Percentiles rank a stretch among this genome's conserved stretches.
Conservation (phyloP, 306 rosid genomes). For the Spatholobus suberectus region DNA sequence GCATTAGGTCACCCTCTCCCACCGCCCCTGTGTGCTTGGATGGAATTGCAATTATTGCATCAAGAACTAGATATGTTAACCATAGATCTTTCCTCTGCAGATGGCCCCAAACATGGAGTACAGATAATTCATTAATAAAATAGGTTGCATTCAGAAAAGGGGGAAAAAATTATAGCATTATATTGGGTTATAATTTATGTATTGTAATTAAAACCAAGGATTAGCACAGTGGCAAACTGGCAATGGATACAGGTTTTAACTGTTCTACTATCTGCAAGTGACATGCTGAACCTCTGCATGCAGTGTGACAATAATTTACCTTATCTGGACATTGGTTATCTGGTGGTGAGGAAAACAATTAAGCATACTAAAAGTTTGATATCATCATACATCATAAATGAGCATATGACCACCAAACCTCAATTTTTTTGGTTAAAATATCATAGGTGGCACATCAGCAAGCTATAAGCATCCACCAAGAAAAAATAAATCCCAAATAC, state of each 20-base stretch:
- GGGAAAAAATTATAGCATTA: not conserved
- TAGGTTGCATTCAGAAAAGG: not conserved
- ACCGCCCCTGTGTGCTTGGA: not conserved
- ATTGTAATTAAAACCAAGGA: not conserved
- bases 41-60: not conserved
- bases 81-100: not conserved
- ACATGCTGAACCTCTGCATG: not conserved
- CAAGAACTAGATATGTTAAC: not conserved
- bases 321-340: conserved; percentile 11
- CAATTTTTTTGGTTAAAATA: conserved; percentile 18
- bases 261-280: conserved; percentile 33
- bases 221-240: not conserved
- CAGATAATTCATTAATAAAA: not conserved
- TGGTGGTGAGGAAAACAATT: conserved; percentile 6
- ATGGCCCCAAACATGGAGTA: not conserved
- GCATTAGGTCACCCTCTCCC: not conserved
- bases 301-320: not conserved
- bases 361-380: conserved; percentile 16
- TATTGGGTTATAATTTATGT: not conserved
- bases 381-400: conserved; percentile 1
- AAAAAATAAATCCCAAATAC: not conserved
- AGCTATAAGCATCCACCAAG: conserved; percentile 35
- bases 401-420: conserved; percentile 25
- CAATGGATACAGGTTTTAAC: not conserved
- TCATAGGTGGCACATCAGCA: conserved; percentile 16